Conservation (phyloP, 2,329 filamentous ascomycete genomes). For the Beauveria sp. region DNA sequence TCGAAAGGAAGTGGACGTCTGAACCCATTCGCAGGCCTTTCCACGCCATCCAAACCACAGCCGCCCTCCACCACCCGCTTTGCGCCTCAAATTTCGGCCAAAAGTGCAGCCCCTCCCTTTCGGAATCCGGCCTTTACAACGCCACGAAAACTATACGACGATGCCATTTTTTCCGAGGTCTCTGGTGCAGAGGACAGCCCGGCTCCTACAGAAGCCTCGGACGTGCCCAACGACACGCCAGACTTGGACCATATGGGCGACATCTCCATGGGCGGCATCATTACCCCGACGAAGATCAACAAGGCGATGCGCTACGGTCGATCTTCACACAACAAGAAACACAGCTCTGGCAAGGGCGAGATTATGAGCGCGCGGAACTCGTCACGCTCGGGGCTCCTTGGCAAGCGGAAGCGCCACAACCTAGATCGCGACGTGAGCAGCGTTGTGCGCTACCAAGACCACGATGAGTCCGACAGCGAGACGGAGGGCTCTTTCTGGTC, state of each 20-base stretch:
- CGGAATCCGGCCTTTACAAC: slow-evolving; percentile 59
- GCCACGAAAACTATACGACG: slow-evolving; percentile 50
- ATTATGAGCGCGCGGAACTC: slow-evolving; percentile 41
- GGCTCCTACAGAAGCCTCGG: slow-evolving; percentile 49
- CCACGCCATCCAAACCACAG: slow-evolving; percentile 33
- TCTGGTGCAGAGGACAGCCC: slow-evolving; percentile 56
- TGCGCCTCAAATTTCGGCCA: slow-evolving; percentile 34
- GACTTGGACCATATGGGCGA: slow-evolving; percentile 41
- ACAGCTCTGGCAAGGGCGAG: slow-evolving; percentile 55
- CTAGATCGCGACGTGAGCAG: slow-evolving; percentile 46
- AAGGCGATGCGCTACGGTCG: slow-evolving; percentile 40
- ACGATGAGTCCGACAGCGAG: slow-evolving; percentile 41
- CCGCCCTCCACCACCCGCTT: slow-evolving; percentile 40
- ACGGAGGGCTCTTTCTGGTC: slow-evolving; percentile 33
- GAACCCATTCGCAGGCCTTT: slow-evolving; percentile 29
- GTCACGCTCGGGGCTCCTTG: slow-evolving; percentile 36
- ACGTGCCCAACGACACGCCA: slow-evolving; percentile 43
- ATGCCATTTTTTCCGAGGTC: slow-evolving; percentile 44
- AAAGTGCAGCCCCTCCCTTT: slow-evolving; percentile 43
- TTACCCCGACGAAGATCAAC: slow-evolving; percentile 40
- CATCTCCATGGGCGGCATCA: slow-evolving; percentile 30
- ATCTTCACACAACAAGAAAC: slow-evolving; percentile 31
- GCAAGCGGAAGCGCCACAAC: slow-evolving; percentile 47
- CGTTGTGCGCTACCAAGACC: slow-evolving; percentile 35
- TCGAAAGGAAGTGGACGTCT: slow-evolving; percentile 26